Percentiles rank a stretch among this genome's conserved stretches.
These are phyloP conservation scores for Colletotrichum sojae DNA, from an alignment of 2,329 filamentous ascomycete species.

Conservation along the genomic window DNA sequence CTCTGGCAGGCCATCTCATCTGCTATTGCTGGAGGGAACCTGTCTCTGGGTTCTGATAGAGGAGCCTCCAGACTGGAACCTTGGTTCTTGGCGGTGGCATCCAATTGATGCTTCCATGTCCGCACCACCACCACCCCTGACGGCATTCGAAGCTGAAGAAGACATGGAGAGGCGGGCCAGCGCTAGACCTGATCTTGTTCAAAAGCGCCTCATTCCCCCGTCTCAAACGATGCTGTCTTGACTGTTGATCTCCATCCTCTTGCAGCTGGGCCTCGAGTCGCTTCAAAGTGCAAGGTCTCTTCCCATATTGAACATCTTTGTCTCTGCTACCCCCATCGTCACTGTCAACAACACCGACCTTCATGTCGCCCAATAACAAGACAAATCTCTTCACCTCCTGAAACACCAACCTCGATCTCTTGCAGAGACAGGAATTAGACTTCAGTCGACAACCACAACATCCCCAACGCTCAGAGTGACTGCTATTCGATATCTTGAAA, in stretches of 20 bases:
- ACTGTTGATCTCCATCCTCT: constrained; percentile 15
- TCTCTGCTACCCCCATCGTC: not conserved
- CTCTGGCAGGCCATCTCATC: constrained; percentile 18
- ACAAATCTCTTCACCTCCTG: constrained; percentile 12
- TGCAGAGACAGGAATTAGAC: not conserved
- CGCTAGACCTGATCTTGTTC: constrained; percentile 28
- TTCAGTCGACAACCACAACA: constrained; percentile 3
- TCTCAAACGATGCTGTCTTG: not conserved
- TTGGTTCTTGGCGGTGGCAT: constrained; percentile 5
- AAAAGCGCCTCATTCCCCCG: constrained; percentile 34
- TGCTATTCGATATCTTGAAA: constrained; percentile 9
- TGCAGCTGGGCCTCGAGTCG: constrained; percentile 1
- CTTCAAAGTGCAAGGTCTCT: not conserved
- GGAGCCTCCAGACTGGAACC: constrained; percentile 2
- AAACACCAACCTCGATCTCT: constrained; percentile 15
- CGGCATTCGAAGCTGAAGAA: constrained; percentile 8
- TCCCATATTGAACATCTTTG: not conserved
- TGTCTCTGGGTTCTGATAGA: constrained; percentile 19
- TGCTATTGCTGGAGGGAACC: constrained; percentile 27
- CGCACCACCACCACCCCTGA: not conserved
- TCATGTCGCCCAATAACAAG: constrained; percentile 14
- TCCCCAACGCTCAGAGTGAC: constrained; percentile 12
- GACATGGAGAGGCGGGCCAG: constrained; percentile 6
- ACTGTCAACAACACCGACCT: not conserved
- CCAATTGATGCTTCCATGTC: not conserved